phyloP scores from a whole-genome alignment of 2,329 filamentous ascomycete species.

The Pseudogymnoascus verrucosus region DNA sequence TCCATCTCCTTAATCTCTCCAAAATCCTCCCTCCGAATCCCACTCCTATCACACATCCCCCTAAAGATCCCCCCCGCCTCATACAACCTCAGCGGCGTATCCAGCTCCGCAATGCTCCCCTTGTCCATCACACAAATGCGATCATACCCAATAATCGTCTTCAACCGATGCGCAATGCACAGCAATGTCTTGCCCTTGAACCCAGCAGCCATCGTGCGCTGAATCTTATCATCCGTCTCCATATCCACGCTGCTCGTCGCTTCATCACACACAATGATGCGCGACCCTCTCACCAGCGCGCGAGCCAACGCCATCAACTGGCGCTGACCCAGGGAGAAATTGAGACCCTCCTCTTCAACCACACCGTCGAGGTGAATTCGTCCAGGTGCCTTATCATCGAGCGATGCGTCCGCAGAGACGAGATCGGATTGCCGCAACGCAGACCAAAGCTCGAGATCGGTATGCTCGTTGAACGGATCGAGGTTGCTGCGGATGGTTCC shows the following conservation, averaged over 20 bases:
- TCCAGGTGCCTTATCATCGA: constrained; percentile 32
- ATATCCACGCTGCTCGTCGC: constrained; percentile 90
- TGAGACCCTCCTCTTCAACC: constrained; percentile 91
- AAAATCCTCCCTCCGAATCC: constrained; percentile 31
- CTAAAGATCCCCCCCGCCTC: constrained; percentile 68
- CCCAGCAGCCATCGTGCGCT: constrained; percentile 73
- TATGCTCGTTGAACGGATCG: constrained; percentile 73
- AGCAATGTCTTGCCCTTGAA: constrained; percentile 83
- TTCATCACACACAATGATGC: constrained; percentile 96
- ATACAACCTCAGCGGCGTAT: constrained; percentile 67
- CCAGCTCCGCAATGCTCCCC: constrained; percentile 80
- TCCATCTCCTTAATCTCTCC: background rate
- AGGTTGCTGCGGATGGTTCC: constrained; percentile 74
- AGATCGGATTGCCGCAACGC: constrained; percentile 71
- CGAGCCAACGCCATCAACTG: constrained; percentile 92
- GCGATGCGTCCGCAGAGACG: constrained; percentile 40
- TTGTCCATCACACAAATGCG: constrained; percentile 95
- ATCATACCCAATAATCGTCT: constrained; percentile 91
- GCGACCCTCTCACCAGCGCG: constrained; percentile 76
- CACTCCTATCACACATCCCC: constrained; percentile 58
- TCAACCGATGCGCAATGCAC: constrained; percentile 85
- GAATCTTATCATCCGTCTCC: constrained; percentile 94
- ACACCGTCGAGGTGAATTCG: constrained; percentile 74
- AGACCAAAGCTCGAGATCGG: constrained; percentile 69
- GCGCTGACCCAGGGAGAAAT: constrained; percentile 90